Evolutionary conservation across 805 yeast genomes (phyloP).

Genomic region (Pichia membranifaciens): DNA sequence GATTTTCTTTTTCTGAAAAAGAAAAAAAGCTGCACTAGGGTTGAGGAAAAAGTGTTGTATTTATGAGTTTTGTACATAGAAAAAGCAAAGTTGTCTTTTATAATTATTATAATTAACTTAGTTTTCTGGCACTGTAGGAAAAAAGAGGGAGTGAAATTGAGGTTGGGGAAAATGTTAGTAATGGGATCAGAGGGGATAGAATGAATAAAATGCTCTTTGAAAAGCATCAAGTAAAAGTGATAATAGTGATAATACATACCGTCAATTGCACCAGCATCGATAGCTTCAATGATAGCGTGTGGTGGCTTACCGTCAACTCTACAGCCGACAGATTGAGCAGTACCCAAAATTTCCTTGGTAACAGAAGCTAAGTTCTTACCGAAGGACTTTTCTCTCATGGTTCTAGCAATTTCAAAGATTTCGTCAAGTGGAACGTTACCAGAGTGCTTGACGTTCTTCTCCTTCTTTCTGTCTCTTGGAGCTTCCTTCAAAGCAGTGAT

Average conservation of each 20-base stretch:
- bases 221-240: too few species aligned
- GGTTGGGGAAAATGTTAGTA: background rate
- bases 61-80: conserved; percentile 23
- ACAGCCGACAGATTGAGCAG: conserved; percentile 99
- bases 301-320: conserved; percentile 99
- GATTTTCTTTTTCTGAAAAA: background rate
- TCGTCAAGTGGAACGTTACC: conserved; percentile 98
- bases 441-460: conserved; percentile 98
- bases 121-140: conserved; percentile 51
- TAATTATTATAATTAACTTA: conserved; percentile 32
- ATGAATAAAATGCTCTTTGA: too few species aligned
- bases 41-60: conserved; percentile 1
- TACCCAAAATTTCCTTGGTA: conserved; percentile 97
- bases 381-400: conserved; percentile 95
- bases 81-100: conserved; percentile 18
- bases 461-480: conserved; percentile 99
- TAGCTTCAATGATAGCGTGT: conserved; percentile 97
- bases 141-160: background rate
- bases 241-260: conserved; percentile 32
- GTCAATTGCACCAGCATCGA: conserved; percentile 97
- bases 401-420: conserved; percentile 94
- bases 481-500: conserved; percentile 99
- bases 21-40: background rate
- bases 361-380: conserved; percentile 97
- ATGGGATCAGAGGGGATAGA: too few species aligned